phyloP scores from a whole-genome alignment of 495 filamentous ascomycete species.

The Trichoderma orchidacearum region DNA sequence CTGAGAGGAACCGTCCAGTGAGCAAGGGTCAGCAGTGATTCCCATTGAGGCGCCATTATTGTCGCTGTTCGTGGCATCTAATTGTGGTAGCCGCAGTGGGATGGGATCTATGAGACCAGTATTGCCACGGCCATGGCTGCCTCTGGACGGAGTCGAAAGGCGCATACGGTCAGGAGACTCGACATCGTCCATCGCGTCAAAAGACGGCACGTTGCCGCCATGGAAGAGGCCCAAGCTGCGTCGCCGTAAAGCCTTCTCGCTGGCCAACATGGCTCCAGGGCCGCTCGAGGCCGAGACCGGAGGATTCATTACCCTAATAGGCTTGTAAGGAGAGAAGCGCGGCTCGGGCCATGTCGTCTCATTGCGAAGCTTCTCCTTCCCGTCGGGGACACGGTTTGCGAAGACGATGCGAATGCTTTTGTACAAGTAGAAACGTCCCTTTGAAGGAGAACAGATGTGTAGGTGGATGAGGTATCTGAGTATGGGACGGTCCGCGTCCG shows the following conservation, averaged over 20 bases:
- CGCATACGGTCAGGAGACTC: constrained; percentile 2
- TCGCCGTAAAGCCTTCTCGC: constrained; percentile 43
- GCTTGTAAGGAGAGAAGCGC: constrained; percentile 73
- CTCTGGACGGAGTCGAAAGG: constrained; percentile 1
- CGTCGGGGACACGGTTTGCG: constrained; percentile 93
- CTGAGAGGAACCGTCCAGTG: constrained; percentile 9
- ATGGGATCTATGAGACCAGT: constrained; percentile 17
- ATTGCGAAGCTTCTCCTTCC: constrained; percentile 84
- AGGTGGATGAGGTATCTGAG: constrained; percentile 88
- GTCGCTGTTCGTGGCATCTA: constrained; percentile 5
- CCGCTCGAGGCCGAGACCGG: constrained; percentile 12
- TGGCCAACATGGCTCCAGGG: constrained; percentile 25
- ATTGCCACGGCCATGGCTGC: constrained; percentile 9
- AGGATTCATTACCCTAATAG: constrained; percentile 36
- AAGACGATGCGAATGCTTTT: constrained; percentile 91
- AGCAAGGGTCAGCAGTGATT: constrained; percentile 8
- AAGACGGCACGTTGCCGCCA: constrained; percentile 13
- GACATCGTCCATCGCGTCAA: constrained; percentile 21
- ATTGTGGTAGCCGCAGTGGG: constrained; percentile 15
- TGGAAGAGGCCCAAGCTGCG: constrained; percentile 41
- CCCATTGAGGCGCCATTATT: constrained; percentile 5
- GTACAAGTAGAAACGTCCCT: constrained; percentile 79
- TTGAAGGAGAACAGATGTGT: constrained; percentile 79
- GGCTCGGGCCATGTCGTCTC: constrained; percentile 86
- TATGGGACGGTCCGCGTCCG: constrained; percentile 48